These are phyloP conservation scores for Yarrowia sp. DNA, from an alignment of 805 yeast genomes.

Conservation along the genomic window DNA sequence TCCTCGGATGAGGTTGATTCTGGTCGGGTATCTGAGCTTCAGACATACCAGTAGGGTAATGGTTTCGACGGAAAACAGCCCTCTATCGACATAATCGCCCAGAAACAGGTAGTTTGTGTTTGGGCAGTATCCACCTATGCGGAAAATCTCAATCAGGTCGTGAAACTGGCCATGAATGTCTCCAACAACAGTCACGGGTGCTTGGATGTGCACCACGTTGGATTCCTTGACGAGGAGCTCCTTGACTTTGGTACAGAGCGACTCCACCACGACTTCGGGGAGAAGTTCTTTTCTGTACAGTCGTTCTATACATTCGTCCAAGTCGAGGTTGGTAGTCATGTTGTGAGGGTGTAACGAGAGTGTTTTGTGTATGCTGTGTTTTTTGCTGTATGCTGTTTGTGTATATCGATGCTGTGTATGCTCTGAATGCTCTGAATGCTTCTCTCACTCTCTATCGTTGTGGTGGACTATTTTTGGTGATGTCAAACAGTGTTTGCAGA, in stretches of 20 bases:
- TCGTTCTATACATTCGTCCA: conserved; percentile 69
- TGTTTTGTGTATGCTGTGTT: neutral
- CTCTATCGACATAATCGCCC: conserved; percentile 96
- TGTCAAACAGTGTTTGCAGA: conserved; percentile 9
- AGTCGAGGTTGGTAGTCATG: conserved; percentile 28
- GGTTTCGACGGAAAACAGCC: conserved; percentile 90
- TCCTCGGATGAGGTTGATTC: conserved; percentile 83
- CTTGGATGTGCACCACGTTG: conserved; percentile 75
- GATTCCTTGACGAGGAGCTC: conserved; percentile 76
- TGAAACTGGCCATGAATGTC: conserved; percentile 98
- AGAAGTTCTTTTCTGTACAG: conserved; percentile 62
- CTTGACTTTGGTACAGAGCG: conserved; percentile 76
- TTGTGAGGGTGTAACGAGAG: neutral
- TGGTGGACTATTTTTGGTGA: conserved; percentile 6
- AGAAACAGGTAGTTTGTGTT: conserved; percentile 88
- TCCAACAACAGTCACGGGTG: conserved; percentile 95
- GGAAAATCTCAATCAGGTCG: conserved; percentile 86
- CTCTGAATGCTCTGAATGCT: neutral
- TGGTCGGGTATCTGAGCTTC: conserved; percentile 80
- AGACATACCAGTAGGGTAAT: conserved; percentile 77
- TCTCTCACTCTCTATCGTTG: neutral
- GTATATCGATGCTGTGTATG: neutral
- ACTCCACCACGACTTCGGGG: conserved; percentile 67
- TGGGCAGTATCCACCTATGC: conserved; percentile 91
- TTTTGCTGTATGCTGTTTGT: neutral